Conservation (phyloP, 495 filamentous ascomycete species). For the Acidiella bohemica region DNA sequence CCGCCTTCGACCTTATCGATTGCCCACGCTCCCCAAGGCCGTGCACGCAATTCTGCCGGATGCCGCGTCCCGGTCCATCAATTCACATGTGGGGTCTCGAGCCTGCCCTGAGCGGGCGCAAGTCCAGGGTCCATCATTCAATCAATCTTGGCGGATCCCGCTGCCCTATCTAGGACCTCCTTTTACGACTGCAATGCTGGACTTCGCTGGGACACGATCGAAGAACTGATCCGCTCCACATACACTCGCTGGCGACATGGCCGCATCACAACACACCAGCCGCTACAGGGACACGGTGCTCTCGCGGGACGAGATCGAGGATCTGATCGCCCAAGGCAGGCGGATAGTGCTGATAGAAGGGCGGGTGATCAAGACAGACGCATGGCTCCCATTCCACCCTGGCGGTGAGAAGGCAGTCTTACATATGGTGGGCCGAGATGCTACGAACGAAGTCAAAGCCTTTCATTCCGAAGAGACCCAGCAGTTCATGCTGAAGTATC, state of each 20-base stretch:
- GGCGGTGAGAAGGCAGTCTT: slow-evolving; percentile 84
- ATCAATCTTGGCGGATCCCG: no score
- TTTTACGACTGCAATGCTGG: no score
- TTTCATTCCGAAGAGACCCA: slow-evolving; percentile 77
- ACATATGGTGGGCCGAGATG: slow-evolving; percentile 95
- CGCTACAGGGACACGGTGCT: slow-evolving; percentile 19
- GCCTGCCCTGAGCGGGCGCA: no score
- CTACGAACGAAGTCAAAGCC: slow-evolving; percentile 88
- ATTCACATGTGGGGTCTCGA: no score
- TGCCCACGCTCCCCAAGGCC: no score
- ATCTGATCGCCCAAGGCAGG: slow-evolving; percentile 73
- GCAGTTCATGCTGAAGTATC: slow-evolving; percentile 63
- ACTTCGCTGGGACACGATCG: no score
- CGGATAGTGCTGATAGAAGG: slow-evolving; percentile 67
- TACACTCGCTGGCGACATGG: no score
- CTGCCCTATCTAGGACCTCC: no score
- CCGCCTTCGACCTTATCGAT: no score
- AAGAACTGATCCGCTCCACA: no score
- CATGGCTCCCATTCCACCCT: slow-evolving; percentile 79
- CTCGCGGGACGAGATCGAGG: slow-evolving; percentile 65
- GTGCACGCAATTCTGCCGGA: no score
- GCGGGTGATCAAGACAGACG: slow-evolving; percentile 73
- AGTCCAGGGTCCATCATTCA: not conserved
- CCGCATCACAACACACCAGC: slow-evolving; percentile 6
- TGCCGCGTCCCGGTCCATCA: no score